Evolutionary conservation across 192 early-diverging fungal genomes (phyloP), one percentile per base, ranked within the genome.

Genomic region (Lunasporangiospora selenospora): DNA sequence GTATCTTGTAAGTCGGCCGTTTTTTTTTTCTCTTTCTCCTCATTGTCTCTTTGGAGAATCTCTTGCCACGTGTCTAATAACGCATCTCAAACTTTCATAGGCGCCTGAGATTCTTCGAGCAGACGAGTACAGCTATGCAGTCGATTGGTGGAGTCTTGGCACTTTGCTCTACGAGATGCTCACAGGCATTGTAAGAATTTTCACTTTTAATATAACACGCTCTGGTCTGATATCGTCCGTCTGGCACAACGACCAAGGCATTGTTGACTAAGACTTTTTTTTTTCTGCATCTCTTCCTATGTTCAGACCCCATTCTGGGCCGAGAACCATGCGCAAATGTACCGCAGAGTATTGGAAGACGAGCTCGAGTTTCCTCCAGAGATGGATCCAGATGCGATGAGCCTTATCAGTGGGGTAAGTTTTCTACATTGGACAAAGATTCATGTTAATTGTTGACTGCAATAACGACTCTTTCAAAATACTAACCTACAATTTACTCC

Each of bases 61-160:
- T 90, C 87, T 60, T 89, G 87, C 65, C 87, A 86, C 50, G 91
- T 85, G 16, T 80, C 84, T 15, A 77, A 81, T 41, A 88, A 89
- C 60, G 81, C 91, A 65, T 40, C 8, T 26, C 2, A 41, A 26
- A n/a, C 18, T 23, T 29, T 42, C 44, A 42, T 81, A 52, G 85
- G 97, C 97, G 15, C 96, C 96, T 11, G 91, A 92, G 63, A 78
- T 86, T 23, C 65, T 92, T 13, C 75, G 77, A 49, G 85, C 79
- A 0, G 76, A 58, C 9, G 78, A 80, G 7, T 93, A 93, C 47
- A 88, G 84, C 23, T 84, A 81, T 41, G 86, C 84, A 32, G 91
- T 96, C 2, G 96, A 99, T 76, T 95, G 88, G 80, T 99, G 97
- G 97, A 88, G 86, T 40, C 78, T 96, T 52, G 96, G 96, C n/a